Evolutionary conservation across 192 early-diverging fungal genomes (phyloP), one percentile per base, ranked within the genome.

Genomic region (Coemansia sp.): DNA sequence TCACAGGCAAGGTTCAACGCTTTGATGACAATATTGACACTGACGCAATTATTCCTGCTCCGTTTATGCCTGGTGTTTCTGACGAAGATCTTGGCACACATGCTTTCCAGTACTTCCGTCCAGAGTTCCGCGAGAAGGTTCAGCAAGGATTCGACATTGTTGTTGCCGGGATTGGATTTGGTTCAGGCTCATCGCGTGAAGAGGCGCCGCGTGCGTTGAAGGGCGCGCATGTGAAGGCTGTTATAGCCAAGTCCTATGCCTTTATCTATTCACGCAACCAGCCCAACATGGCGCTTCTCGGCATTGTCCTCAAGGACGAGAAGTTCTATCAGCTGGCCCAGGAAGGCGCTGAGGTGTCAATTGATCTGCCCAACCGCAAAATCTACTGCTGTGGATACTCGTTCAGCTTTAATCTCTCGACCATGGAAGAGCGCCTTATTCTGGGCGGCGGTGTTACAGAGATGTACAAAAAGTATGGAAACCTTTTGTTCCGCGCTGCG

Each of bases 241-340:
- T 93, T 26, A 91, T 93, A 66, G 91, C 91, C 43, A 93, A 90
- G 78, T 90, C 89, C 40, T 93, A 87, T 68, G 89, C 91, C 0
- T 93, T 90, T 68, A 93, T 93, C 74, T 93, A 93, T 73, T 85
- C 86, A 58, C 87, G 91, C 75, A 93, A 93, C 86, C 91, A 93
- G 84, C 86, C 88, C 72, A 93, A 93, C 77, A 88, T 90, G 87
- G 88, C 88, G n/a, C 85, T 93, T 12, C 84, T 91, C 57, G 91
- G 91, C 65, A 87, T 93, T 52, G 85, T 87, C 26, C 77, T 93
- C 56, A 85, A 81, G 48, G 88, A 93, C 70, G 90, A 92, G 15
- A 77, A 86, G 41, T 93, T 93, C 82, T 93, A 93, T 69, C 81
- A 86, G 57, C 78, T 89, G 26, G 90, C 89, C 12, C 83, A 90